Evolutionary conservation across 106 monocot species (phyloP).

Genomic region (Platanthera zijinensis): DNA sequence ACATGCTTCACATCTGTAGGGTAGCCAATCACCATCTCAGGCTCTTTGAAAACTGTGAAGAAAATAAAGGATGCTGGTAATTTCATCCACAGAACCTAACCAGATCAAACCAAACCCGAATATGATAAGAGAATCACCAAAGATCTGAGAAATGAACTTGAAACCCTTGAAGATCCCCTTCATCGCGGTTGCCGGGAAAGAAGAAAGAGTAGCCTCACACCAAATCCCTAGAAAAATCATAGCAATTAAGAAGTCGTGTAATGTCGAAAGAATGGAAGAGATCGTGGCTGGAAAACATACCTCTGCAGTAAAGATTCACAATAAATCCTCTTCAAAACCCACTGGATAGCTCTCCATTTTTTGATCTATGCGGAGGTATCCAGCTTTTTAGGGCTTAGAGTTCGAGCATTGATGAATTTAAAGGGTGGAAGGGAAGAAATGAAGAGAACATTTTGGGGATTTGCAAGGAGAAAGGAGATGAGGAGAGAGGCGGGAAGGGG

Average conservation of each 20-base stretch:
- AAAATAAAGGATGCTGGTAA: not conserved
- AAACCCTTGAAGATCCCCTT: constrained; percentile 78
- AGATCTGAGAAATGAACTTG: constrained; percentile 68
- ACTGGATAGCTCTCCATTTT: not conserved
- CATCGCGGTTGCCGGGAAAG: constrained; percentile 42
- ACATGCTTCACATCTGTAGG: constrained; percentile 93
- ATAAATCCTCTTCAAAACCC: not conserved
- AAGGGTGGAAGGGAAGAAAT: not conserved
- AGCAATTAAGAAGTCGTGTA: not conserved
- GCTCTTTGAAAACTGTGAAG: constrained; percentile 58
- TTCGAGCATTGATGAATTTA: not conserved
- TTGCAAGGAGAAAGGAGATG: not conserved
- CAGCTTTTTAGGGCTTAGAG: not conserved
- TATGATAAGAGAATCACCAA: constrained; percentile 41
- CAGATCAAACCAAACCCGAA: constrained; percentile 1
- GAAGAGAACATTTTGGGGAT: not conserved
- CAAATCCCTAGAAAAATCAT: constrained; percentile 5
- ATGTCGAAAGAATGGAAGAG: not conserved
- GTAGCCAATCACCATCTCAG: constrained; percentile 85
- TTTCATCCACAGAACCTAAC: not conserved
- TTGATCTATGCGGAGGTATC: not conserved
- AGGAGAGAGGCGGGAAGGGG: not conserved
- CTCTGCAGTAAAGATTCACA: not conserved
- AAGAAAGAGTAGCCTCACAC: not conserved
- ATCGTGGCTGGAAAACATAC: not conserved